These are phyloP conservation scores for Evansstolkia leycettana DNA, from an alignment of 495 filamentous ascomycete species.

Conservation along the genomic window DNA sequence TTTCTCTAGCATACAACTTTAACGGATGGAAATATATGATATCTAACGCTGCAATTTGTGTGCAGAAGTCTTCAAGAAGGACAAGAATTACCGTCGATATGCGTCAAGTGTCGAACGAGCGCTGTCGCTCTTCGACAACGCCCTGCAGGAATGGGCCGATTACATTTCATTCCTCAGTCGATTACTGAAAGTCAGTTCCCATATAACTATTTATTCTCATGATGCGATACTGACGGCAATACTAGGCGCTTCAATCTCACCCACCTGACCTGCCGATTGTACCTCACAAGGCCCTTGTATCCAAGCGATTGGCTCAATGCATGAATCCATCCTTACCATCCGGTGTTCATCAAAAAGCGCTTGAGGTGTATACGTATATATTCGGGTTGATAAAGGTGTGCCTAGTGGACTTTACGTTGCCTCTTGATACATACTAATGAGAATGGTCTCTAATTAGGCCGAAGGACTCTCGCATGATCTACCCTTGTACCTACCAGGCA, in stretches of 20 bases:
- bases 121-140: conserved; percentile 80
- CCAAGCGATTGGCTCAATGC: conserved; percentile 88
- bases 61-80: conserved; percentile 59
- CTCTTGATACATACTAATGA: conserved; percentile 4
- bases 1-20: neutral
- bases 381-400: conserved; percentile 42
- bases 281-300: conserved; percentile 72
- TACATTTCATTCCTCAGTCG: conserved; percentile 95
- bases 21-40: neutral
- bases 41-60: conserved; percentile 2
- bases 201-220: too few species aligned
- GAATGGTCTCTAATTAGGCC: conserved; percentile 18
- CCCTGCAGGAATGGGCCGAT: conserved; percentile 96
- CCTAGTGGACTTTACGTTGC: neutral
- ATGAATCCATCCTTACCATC: conserved; percentile 87
- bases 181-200: conserved; percentile 62
- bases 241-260: conserved; percentile 76
- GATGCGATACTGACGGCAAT: neutral
- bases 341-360: conserved; percentile 94
- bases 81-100: conserved; percentile 88
- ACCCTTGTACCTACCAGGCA: conserved; percentile 75
- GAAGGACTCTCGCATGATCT: conserved; percentile 73
- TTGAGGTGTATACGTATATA: conserved; percentile 86
- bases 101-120: conserved; percentile 78
- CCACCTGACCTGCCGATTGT: conserved; percentile 58